Percentiles rank a stretch among this genome's conserved stretches.
phyloP scores from a whole-genome alignment of 169 alveolate genomes.

The Eimeria necatrix region DNA sequence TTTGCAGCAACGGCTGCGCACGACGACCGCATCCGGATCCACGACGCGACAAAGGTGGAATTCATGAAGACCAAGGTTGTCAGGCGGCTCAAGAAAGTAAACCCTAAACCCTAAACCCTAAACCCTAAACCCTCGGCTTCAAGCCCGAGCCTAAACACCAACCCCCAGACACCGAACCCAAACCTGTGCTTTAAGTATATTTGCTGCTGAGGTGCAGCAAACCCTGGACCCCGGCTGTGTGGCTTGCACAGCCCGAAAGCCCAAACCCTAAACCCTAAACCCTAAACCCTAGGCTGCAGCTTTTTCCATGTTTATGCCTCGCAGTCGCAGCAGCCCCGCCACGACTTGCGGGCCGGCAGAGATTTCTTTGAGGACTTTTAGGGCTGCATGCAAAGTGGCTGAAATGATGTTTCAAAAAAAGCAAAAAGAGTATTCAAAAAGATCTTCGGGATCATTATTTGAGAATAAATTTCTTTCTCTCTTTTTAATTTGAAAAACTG shows the following conservation, averaged over 20 bases:
- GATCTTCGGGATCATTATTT: no score
- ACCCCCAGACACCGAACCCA: background rate
- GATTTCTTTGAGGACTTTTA: background rate
- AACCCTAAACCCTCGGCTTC: background rate
- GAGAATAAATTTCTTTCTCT: no score
- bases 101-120: background rate
- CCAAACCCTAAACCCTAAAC: background rate
- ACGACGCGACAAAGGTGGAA: constrained; percentile 1
- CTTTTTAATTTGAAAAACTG: no score
- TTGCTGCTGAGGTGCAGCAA: no score
- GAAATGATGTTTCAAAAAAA: background rate
- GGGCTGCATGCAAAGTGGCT: background rate
- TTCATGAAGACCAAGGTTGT: constrained; percentile 6
- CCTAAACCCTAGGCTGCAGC: background rate
- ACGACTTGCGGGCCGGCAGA: constrained; percentile 19
- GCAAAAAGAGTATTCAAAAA: no score
- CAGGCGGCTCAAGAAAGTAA: constrained; percentile 28
- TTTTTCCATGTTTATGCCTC: background rate
- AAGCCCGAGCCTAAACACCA: no score
- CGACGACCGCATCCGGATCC: constrained; percentile 17
- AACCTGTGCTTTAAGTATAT: background rate
- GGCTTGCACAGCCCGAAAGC: no score
- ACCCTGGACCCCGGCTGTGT: no score
- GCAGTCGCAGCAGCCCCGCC: constrained; percentile 36
- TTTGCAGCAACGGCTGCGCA: constrained; percentile 16